These are phyloP conservation scores for Hyaloperonospora brassicae DNA, from an alignment of 352 stramenopile genomes.

Conservation along the genomic window DNA sequence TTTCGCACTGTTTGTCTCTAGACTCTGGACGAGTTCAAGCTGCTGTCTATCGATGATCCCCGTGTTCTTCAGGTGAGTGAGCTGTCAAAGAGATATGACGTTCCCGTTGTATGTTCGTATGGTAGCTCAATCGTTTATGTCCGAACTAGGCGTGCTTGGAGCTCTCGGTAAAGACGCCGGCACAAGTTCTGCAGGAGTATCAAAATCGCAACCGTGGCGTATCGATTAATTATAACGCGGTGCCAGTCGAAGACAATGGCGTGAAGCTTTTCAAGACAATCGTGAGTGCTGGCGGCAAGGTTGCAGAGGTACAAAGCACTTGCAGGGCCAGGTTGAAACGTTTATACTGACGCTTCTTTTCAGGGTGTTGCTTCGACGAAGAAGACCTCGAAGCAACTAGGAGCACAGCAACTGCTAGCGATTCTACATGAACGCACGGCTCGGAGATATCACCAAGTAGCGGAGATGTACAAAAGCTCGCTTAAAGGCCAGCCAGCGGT, in stretches of 20 bases:
- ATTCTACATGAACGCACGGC: conserved; percentile 48
- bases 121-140: conserved; percentile 1
- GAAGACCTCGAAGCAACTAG: conserved; percentile 74
- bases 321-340: conserved; percentile 1
- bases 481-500: conserved; percentile 28
- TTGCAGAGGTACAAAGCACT: conserved; percentile 45
- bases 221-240: conserved; percentile 77
- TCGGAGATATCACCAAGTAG: conserved; percentile 52
- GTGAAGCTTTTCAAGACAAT: conserved; percentile 79
- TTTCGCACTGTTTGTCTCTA: conserved; percentile 11
- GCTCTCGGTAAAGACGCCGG: conserved; percentile 71
- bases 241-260: conserved; percentile 40
- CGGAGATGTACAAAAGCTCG: conserved; percentile 59
- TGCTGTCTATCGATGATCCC: conserved; percentile 46
- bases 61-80: conserved; percentile 48
- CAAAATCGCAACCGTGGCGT: conserved; percentile 73
- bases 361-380: conserved; percentile 72
- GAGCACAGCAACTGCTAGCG: conserved; percentile 61
- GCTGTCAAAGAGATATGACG: not conserved
- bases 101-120: not conserved
- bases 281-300: conserved; percentile 52
- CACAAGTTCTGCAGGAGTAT: conserved; percentile 82
- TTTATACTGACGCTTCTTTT: conserved; percentile 9
- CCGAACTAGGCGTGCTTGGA: conserved; percentile 55
- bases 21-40: conserved; percentile 64